Percentiles rank a stretch among this genome's conserved stretches.
These are phyloP conservation scores for Periconia sp. DNA, from an alignment of 2,329 filamentous ascomycete species.

Conservation along the genomic window DNA sequence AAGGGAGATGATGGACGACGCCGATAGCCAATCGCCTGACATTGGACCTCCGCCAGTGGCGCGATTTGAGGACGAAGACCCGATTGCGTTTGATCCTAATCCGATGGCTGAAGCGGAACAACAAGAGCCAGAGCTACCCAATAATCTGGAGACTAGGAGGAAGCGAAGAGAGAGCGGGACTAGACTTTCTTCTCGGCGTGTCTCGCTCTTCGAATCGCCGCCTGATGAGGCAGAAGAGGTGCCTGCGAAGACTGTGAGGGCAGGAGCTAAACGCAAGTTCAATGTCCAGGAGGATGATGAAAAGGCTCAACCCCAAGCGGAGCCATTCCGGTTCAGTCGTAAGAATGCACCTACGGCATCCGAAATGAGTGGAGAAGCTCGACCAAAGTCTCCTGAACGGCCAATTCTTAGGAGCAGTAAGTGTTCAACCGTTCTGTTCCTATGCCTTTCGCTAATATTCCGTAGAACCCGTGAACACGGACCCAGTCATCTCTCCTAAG, in stretches of 20 bases:
- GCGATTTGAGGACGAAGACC: conserved; percentile 58
- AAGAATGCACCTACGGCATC: conserved; percentile 28
- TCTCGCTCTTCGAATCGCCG: conserved; percentile 52
- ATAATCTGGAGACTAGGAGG: conserved; percentile 59
- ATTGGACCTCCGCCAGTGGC: conserved; percentile 65
- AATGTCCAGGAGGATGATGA: conserved; percentile 59
- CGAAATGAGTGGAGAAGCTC: conserved; percentile 25
- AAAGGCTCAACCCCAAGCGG: conserved; percentile 32
- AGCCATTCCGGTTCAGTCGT: conserved; percentile 57
- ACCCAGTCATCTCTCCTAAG: conserved; percentile 50
- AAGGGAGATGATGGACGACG: conserved; percentile 57
- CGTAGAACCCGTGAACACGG: conserved; percentile 58
- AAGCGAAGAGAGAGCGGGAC: conserved; percentile 59
- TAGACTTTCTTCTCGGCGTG: conserved; percentile 49
- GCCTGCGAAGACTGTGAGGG: conserved; percentile 42
- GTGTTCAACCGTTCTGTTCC: too few relatives aligned
- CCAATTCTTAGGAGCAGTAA: conserved; percentile 52
- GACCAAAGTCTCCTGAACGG: conserved; percentile 28
- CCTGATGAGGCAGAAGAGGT: conserved; percentile 39
- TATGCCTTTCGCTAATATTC: conserved; percentile 15
- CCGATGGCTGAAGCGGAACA: conserved; percentile 36
- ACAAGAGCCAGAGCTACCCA: conserved; percentile 46
- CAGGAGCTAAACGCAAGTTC: conserved; percentile 64
- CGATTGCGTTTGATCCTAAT: conserved; percentile 51
- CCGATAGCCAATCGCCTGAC: conserved; percentile 68